Percentiles rank a stretch among this genome's conserved stretches.
Evolutionary conservation across 2,329 filamentous ascomycete species (phyloP).

Genomic region (Claviceps cyperi): DNA sequence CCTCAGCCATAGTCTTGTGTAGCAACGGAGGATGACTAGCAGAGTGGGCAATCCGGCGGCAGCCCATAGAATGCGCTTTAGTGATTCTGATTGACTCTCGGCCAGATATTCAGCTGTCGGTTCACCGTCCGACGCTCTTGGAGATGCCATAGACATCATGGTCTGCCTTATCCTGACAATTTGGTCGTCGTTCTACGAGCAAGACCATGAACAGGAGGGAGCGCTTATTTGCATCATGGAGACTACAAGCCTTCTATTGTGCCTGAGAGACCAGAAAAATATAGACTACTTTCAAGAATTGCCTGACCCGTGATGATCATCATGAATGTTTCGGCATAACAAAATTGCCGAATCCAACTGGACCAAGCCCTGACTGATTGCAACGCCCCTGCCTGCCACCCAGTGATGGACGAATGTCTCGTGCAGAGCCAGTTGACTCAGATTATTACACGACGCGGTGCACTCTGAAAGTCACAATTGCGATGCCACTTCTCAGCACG

Average conservation of each 20-base stretch:
- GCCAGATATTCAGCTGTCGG: neutral
- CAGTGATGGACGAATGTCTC: too few species aligned
- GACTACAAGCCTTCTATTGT: neutral
- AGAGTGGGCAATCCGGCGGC: neutral
- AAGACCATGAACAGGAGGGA: neutral
- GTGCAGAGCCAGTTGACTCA: too few species aligned
- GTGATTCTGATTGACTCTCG: constrained; percentile 1
- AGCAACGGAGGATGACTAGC: constrained; percentile 3
- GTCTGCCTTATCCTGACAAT: neutral
- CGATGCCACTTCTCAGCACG: too few species aligned
- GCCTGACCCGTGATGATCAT: neutral
- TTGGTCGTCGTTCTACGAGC: neutral
- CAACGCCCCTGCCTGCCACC: too few species aligned
- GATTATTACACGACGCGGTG: too few species aligned
- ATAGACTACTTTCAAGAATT: neutral
- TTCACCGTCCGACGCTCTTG: neutral
- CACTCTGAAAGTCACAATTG: too few species aligned
- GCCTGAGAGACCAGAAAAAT: neutral
- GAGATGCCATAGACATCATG: too few species aligned
- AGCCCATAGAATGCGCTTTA: constrained; percentile 3
- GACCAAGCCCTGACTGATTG: too few species aligned
- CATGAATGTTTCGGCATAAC: too few species aligned
- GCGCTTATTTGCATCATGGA: neutral
- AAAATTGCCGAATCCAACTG: too few species aligned
- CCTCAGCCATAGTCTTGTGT: constrained; percentile 5